A percentile compares a stretch with the other conserved stretches of the same genome.
These are phyloP conservation scores for Aschersonia sp. DNA, from an alignment of 2,329 filamentous ascomycete species.

Conservation along the genomic window DNA sequence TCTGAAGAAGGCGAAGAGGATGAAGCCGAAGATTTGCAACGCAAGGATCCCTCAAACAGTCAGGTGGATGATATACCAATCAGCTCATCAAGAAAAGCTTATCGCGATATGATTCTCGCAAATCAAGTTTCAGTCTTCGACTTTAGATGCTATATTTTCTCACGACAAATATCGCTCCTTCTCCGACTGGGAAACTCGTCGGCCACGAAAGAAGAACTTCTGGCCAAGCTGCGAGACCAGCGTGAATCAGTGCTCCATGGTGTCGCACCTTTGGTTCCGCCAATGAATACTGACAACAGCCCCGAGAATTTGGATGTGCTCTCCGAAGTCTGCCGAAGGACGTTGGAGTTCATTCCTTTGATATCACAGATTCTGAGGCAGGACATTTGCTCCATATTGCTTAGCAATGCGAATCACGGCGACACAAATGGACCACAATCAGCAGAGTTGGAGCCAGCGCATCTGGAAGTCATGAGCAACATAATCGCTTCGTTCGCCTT, in stretches of 20 bases:
- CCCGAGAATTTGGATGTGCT: constrained; percentile 63
- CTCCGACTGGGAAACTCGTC: constrained; percentile 67
- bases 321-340: constrained; percentile 73
- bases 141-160: constrained; percentile 87
- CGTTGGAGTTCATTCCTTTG: constrained; percentile 70
- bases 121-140: constrained; percentile 96
- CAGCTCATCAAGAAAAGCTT: constrained; percentile 57
- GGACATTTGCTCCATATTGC: constrained; percentile 52
- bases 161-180: constrained; percentile 70
- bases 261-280: constrained; percentile 35
- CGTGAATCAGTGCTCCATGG: constrained; percentile 43
- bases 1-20: constrained; percentile 16
- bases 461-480: constrained; percentile 50
- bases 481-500: constrained; percentile 68
- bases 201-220: constrained; percentile 46
- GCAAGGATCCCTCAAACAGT: constrained; percentile 21
- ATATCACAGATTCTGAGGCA: constrained; percentile 66
- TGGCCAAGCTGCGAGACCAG: constrained; percentile 47
- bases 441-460: constrained; percentile 17
- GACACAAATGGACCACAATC: constrained; percentile 16
- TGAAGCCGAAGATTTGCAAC: constrained; percentile 36
- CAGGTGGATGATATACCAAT: constrained; percentile 44
- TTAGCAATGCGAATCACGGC: constrained; percentile 19
- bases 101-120: constrained; percentile 79
- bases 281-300: constrained; percentile 39